A percentile compares a stretch with the other conserved stretches of the same genome.
These are phyloP conservation scores for Furcasterigmium sp. DNA, from an alignment of 2,329 filamentous ascomycete genomes.

Conservation along the genomic window DNA sequence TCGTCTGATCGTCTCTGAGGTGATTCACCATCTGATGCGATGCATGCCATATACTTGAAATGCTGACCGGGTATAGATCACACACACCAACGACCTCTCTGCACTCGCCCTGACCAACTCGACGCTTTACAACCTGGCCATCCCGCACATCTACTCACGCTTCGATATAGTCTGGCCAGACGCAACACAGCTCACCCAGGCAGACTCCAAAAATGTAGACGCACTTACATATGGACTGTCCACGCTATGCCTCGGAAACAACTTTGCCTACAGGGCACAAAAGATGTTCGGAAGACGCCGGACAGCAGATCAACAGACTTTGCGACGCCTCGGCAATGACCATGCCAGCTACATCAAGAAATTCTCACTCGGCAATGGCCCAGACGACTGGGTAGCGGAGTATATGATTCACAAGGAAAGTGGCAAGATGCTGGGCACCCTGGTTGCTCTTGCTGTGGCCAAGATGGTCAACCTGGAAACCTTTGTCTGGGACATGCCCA, in stretches of 20 bases:
- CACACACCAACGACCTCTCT: slow-evolving; percentile 76
- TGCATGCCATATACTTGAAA: too few relatives aligned
- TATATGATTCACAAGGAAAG: slow-evolving; percentile 79
- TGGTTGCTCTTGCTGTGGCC: slow-evolving; percentile 73
- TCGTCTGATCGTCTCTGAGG: slow-evolving; percentile 75
- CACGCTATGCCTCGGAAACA: slow-evolving; percentile 66
- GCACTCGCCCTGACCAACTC: slow-evolving; percentile 74
- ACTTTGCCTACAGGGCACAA: slow-evolving; percentile 32
- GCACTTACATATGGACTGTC: slow-evolving; percentile 78
- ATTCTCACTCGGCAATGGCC: slow-evolving; percentile 81
- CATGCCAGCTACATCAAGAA: slow-evolving; percentile 76
- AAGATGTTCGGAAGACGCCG: slow-evolving; percentile 22
- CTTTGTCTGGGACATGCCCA: slow-evolving; percentile 88
- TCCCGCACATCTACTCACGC: slow-evolving; percentile 75
- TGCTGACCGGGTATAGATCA: slow-evolving; percentile 47
- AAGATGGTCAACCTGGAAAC: slow-evolving; percentile 78
- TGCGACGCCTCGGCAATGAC: slow-evolving; percentile 43
- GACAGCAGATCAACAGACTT: slow-evolving; percentile 9
- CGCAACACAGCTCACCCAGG: slow-evolving; percentile 49
- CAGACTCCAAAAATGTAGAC: slow-evolving; percentile 69
- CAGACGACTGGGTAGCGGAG: slow-evolving; percentile 70
- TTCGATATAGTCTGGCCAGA: slow-evolving; percentile 91
- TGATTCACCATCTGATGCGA: slow-evolving; percentile 24
- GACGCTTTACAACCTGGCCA: slow-evolving; percentile 66
- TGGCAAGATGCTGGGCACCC: slow-evolving; percentile 82